Base-by-base conservation (phyloP, 1,139 yeast species). In the Candida sanyaensis region DNA sequence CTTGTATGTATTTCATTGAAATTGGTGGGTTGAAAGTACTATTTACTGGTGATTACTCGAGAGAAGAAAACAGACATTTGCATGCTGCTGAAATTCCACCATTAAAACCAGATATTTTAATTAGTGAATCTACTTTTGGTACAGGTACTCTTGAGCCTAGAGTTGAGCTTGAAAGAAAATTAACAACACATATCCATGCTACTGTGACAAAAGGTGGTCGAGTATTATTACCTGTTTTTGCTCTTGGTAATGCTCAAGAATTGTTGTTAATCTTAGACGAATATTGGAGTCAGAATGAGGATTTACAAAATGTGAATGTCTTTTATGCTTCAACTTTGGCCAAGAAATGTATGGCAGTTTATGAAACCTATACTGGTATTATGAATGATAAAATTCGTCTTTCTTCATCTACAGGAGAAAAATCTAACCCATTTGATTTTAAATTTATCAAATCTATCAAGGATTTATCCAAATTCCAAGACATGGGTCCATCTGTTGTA, bases 71-170 rank as follows among this genome's bases (percentile, higher is more conserved):
- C 63, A 82, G 99, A 55, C 99, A 93, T 71, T 80, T 93, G 60
- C 93, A 91, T 60, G 84, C 92, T 5, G 99, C 99, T 0, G 99
- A 95, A 66, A 85, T 93, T 1, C 99, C 99, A 0, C 89, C 95
- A 1, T 77, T 79, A 33, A 79, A 87, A 53, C 97, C 99, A 0
- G 98, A 95, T 67, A 80, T 93, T 41, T 74, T 95, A 43, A 92
- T 93, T 57, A 88, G 96, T 1, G 99, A 93, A 65, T 88, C 97
- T 4, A 93, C 99, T 0, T 93, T 92, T 65, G 99, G 99, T 45
- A 95, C 99, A 0, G 98, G 97, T 44, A 90, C 97, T 0, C 97
- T 92, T 63, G 96, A 91, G 62, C 96, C 97, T 2, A 75, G 97
- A 54, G 67, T 80, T 23, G 96, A 89, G 52, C 86, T 93, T 64